phyloP scores from a whole-genome alignment of 257 asterid species.

The Lantana camara region DNA sequence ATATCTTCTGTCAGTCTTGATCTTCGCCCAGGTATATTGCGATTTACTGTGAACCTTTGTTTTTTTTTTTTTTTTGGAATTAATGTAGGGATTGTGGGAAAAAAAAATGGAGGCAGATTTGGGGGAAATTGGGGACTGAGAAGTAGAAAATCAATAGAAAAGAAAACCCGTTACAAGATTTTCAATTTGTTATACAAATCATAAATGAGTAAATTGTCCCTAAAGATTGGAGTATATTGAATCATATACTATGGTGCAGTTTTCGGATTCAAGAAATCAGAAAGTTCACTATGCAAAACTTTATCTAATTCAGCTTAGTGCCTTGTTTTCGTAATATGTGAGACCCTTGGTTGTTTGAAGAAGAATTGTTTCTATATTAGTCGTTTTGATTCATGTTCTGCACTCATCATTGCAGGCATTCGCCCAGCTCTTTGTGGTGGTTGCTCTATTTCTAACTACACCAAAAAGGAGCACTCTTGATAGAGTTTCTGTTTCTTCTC shows the following conservation, averaged over 20 bases:
- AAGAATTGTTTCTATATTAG: too few species aligned
- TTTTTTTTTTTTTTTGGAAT: neutral
- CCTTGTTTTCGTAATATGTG: too few species aligned
- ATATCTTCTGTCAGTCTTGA: conserved; percentile 57
- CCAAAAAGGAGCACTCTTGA: conserved; percentile 46
- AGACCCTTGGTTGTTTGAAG: too few species aligned
- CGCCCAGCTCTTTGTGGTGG: conserved; percentile 49
- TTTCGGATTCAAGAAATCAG: neutral
- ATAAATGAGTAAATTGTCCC: neutral
- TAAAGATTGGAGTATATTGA: too few species aligned
- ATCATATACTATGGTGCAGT: neutral
- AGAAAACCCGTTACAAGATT: too few species aligned
- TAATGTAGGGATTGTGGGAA: too few species aligned
- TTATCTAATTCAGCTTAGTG: too few species aligned
- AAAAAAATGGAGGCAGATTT: too few species aligned
- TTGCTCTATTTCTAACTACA: conserved; percentile 37
- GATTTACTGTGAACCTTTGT: too few species aligned
- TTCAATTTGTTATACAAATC: too few species aligned
- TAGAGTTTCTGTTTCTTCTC: conserved; percentile 41
- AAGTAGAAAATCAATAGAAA: neutral
- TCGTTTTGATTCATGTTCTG: neutral
- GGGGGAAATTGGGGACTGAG: neutral
- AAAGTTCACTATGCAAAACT: too few species aligned
- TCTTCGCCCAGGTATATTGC: conserved; percentile 61
- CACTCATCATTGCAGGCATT: conserved; percentile 52